Evolutionary conservation across 768 basidiomycete genomes (phyloP).

Genomic region (Suillus placidus): DNA sequence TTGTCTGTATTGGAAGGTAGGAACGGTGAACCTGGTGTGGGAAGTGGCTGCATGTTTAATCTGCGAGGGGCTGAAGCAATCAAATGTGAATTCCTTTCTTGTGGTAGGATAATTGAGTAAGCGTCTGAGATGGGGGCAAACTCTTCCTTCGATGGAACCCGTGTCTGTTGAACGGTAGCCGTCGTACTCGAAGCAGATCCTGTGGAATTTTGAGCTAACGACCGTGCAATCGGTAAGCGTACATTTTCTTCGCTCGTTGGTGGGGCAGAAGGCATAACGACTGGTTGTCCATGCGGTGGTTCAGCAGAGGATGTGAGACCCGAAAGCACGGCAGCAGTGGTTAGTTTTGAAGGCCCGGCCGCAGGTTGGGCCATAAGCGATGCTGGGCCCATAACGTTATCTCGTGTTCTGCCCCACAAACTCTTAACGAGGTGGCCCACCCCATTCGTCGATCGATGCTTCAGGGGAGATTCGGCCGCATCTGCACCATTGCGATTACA

Average conservation of each 20-base stretch:
- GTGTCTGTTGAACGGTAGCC: not conserved
- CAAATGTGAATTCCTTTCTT: not conserved
- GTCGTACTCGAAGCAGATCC: not conserved
- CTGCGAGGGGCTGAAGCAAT: not conserved
- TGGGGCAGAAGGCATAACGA: not conserved
- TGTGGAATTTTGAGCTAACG: not conserved
- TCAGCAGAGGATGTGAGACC: too few species aligned
- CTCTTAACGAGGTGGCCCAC: not conserved
- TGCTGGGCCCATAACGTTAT: not conserved
- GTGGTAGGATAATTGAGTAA: not conserved
- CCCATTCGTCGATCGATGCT: slow-evolving; percentile 1
- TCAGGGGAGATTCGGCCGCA: slow-evolving; percentile 3
- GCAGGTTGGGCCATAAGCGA: not conserved
- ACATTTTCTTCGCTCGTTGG: not conserved
- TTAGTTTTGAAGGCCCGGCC: not conserved
- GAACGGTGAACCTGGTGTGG: not conserved
- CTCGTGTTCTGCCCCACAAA: not conserved
- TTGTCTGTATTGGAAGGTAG: not conserved
- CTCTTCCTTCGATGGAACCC: not conserved
- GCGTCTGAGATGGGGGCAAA: not conserved
- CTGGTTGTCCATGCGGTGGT: not conserved
- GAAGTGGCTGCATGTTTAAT: not conserved
- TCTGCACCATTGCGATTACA: not conserved
- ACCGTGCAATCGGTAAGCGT: not conserved
- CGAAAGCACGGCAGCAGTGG: not conserved